These are phyloP conservation scores for Xylariaceae sp. DNA, from an alignment of 2,329 filamentous ascomycete species.

Conservation along the genomic window DNA sequence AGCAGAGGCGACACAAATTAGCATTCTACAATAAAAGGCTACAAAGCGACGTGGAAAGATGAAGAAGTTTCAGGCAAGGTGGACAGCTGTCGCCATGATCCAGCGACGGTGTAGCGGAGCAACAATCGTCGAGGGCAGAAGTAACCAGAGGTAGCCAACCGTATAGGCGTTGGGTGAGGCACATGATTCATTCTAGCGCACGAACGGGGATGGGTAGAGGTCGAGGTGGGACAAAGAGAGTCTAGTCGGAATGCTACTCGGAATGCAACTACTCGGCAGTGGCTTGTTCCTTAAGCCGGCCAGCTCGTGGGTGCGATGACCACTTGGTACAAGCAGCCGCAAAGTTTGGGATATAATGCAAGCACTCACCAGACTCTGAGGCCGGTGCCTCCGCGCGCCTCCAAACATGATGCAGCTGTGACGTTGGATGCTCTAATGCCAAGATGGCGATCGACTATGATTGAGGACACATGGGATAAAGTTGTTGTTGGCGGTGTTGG, in stretches of 20 bases:
- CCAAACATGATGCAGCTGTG: conserved; percentile 44
- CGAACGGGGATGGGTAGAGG: too few species aligned
- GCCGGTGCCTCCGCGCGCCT: conserved; percentile 48
- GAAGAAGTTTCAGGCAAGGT: neutral
- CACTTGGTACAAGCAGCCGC: conserved; percentile 6
- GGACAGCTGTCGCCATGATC: too few species aligned
- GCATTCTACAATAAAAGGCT: neutral
- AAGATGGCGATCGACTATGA: conserved; percentile 19
- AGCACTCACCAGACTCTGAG: conserved; percentile 47
- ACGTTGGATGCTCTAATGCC: conserved; percentile 23
- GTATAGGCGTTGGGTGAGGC: too few species aligned
- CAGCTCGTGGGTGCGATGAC: too few species aligned
- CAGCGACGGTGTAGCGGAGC: too few species aligned
- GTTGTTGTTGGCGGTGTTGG: conserved; percentile 9
- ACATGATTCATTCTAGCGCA: too few species aligned
- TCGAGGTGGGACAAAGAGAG: too few species aligned
- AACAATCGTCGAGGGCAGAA: too few species aligned
- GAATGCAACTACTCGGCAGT: too few species aligned
- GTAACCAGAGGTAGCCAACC: too few species aligned
- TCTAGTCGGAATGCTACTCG: too few species aligned
- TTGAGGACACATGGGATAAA: conserved; percentile 23
- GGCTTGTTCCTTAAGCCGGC: too few species aligned
- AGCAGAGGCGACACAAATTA: conserved; percentile 5
- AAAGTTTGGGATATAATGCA: neutral
- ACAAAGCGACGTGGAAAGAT: neutral